Evolutionary conservation across 345 rosid genomes (phyloP).

Genomic region (Durio zibethinus): DNA sequence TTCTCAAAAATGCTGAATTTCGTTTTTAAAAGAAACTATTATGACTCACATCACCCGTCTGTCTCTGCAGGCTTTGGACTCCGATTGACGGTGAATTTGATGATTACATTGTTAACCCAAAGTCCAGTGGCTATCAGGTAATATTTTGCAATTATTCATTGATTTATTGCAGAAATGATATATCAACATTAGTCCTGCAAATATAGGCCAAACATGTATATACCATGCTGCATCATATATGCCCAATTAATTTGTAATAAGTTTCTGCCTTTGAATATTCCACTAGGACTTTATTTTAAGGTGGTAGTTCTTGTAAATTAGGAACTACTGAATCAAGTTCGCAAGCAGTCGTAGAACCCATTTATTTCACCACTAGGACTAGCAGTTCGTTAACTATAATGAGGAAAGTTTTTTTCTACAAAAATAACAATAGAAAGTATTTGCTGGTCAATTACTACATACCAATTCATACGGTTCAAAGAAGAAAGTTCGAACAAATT

Average conservation of each 20-base stretch:
- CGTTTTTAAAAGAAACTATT: neutral
- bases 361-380: too few species aligned
- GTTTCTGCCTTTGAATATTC: neutral
- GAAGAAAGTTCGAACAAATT: too few species aligned
- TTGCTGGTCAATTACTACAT: too few species aligned
- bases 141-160: constrained; percentile 11
- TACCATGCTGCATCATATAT: neutral
- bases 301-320: too few species aligned
- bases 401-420: too few species aligned
- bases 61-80: constrained; percentile 58
- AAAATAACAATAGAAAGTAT: too few species aligned
- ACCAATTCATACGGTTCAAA: too few species aligned
- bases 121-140: constrained; percentile 81
- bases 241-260: neutral
- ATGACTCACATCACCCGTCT: neutral
- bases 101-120: constrained; percentile 76
- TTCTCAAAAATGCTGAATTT: neutral
- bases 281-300: too few species aligned
- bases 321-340: too few species aligned
- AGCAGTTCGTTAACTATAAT: too few species aligned
- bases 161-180: neutral
- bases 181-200: neutral
- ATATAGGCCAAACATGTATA: neutral
- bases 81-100: constrained; percentile 81
- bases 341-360: too few species aligned